Base-by-base conservation (phyloP, 2,329 filamentous ascomycete genomes). In the Phaeosphaeriaceae sp. region DNA sequence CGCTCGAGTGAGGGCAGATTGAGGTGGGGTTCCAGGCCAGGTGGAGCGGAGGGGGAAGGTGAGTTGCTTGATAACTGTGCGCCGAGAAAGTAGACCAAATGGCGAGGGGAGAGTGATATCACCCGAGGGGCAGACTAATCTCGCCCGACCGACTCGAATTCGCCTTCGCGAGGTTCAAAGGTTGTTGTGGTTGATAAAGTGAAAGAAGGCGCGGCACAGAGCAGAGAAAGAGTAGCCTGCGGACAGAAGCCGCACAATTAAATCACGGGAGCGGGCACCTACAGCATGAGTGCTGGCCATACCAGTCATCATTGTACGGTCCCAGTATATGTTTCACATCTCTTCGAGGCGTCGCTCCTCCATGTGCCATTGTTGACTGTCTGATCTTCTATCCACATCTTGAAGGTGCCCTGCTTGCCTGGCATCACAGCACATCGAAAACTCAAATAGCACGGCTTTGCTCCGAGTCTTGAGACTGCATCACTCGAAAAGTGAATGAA, bases 181-280 rank as follows among this genome's bases (percentile, higher is more conserved):
- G 17, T n/a, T 40, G 15, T 40, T 15, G 36, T 40, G 36, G 36
- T 40, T 15, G 36, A 40, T 22, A n/a, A 31, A 31, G 45, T 48
- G 45, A 48, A 48, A 48, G 45, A 48, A 48, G 45, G 45, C 21
- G 22, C 45, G 45, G 27, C 22, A 40, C 36, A 40, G 36, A n/a
- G 36, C 6, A 13, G n/a, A 40, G 36, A 40, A 40, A n/a, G 13
- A 40, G 36, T 6, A 15, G n/a, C 13, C 13, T 4, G n/a, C 4
- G 11, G 36, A 36, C 36, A 15, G 11, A 15, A 40, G 4, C 36
- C 17, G 7, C 15, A 40, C 36, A 40, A 40, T 7, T 5, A 5
- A 40, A 13, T 13, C 25, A 27, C 36, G 36, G 17, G 11, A 15
- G 15, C 36, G 17, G 36, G 36, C 6, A 40, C 13, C 36, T 40